Percentiles rank a stretch among this genome's conserved stretches.
Evolutionary conservation across 768 basidiomycete genomes (phyloP).

Genomic region (Boletus coccyginus): DNA sequence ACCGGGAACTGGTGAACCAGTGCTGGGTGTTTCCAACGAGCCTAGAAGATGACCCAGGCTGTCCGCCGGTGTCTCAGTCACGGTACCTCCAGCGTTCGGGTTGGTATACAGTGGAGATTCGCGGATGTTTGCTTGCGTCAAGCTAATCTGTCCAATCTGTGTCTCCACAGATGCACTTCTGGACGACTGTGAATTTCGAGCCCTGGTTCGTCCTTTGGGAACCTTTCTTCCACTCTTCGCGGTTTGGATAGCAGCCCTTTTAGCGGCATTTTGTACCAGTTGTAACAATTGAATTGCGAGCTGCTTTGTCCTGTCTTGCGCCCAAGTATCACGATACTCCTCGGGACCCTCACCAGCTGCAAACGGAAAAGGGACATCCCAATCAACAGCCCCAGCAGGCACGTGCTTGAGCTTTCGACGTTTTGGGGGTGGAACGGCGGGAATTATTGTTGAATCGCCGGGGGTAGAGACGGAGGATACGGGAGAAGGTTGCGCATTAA

Average conservation of each 20-base stretch:
- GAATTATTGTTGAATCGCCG: not conserved
- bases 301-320: conserved; percentile 57
- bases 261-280: conserved; percentile 58
- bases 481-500: not conserved
- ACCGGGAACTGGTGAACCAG: not conserved
- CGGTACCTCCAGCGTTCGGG: not conserved
- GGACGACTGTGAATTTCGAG: conserved; percentile 34
- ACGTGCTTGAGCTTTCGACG: conserved; percentile 63
- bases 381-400: conserved; percentile 77
- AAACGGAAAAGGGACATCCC: conserved; percentile 84
- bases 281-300: conserved; percentile 59
- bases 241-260: conserved; percentile 57
- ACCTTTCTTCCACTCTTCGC: conserved; percentile 8
- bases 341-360: conserved; percentile 65
- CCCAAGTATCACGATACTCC: conserved; percentile 64
- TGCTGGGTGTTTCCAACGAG: conserved; percentile 33
- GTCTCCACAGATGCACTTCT: conserved; percentile 22
- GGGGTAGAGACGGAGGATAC: not conserved
- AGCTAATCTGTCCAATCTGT: not conserved
- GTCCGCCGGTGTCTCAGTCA: not conserved
- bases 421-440: conserved; percentile 39
- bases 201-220: conserved; percentile 27
- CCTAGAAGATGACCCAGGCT: conserved; percentile 39
- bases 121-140: not conserved
- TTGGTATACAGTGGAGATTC: not conserved